Evolutionary conservation across 441 rosid species (phyloP), one percentile per base, ranked within the genome.

Genomic region (Croton laevigatus): DNA sequence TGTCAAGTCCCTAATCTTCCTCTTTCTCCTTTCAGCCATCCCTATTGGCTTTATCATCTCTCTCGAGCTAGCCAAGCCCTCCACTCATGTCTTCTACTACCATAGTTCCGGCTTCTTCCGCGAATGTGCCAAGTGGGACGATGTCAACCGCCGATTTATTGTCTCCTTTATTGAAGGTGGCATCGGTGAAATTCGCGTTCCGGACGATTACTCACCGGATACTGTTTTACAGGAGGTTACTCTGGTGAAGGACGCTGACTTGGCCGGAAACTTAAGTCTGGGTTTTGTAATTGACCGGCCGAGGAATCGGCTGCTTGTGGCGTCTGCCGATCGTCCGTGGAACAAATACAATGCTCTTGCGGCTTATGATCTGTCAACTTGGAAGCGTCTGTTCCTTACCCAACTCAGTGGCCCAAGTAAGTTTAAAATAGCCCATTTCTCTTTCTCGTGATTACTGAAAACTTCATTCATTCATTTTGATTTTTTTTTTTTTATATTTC

Each of bases 91-190:
- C 65, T 82, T 78, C 81, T 87, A 77, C 76, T 94, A 89, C 86
- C 86, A 84, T 40, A 85, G 93, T 84, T 68, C 85, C 75, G 91
- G 91, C 20, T 85, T 78, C 76, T 23, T 94, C 77, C 91, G 94
- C 32, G 98, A 91, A 82, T 82, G 88, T 82, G 91, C 96, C 71
- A 91, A 89, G 87, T 94, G 98, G 98, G 98, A 94, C 80, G 83
- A 80, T 7, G 71, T 62, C 20, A 72, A 83, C 79, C 85, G 82
- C 61, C 86, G 96, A 14, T 94, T 94, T 83, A 80, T 94, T 74
- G 90, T 91, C 75, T 87, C 93, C 72, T 87, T 77, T 81, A 62
- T 94, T 55, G 95, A 86, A 42, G 96, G 97, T 1, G 96, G 96
- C 61, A 37, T 91, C 71, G 96, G 91, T 16, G 78, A 88, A 82